These are phyloP conservation scores for Geotrichum siamense DNA, from an alignment of 1,139 yeast genomes.

Conservation along the genomic window DNA sequence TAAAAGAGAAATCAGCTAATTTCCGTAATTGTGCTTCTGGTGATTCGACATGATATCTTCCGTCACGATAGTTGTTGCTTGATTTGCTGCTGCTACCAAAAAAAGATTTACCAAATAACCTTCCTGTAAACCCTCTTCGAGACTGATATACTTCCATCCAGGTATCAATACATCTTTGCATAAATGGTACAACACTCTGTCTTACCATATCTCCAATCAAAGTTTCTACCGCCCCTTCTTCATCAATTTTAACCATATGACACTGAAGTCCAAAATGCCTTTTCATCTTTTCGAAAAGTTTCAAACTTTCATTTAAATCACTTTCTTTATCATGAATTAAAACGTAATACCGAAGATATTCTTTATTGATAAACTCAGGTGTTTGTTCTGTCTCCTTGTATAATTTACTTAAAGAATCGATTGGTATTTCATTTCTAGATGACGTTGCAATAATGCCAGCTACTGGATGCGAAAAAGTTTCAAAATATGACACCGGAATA, in stretches of 20 bases:
- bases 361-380: conserved; percentile 35
- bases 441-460: conserved; percentile 66
- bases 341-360: conserved; percentile 36
- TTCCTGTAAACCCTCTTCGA: conserved; percentile 62
- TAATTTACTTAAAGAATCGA: conserved; percentile 41
- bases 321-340: conserved; percentile 36
- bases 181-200: conserved; percentile 60
- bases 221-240: conserved; percentile 18
- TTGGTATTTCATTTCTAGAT: conserved; percentile 40
- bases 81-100: conserved; percentile 27
- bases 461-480: conserved; percentile 85
- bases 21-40: conserved; percentile 73
- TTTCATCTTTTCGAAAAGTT: conserved; percentile 34
- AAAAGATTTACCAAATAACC: conserved; percentile 60
- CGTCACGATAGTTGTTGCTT: conserved; percentile 40
- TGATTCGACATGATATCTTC: conserved; percentile 52
- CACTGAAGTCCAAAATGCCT: conserved; percentile 35
- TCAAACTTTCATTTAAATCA: conserved; percentile 29
- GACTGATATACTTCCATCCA: conserved; percentile 76
- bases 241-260: conserved; percentile 29
- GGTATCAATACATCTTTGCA: conserved; percentile 64
- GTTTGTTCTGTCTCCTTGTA: conserved; percentile 32
- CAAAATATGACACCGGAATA: conserved; percentile 66
- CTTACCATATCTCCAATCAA: conserved; percentile 50
- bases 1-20: conserved; percentile 87